Base-by-base conservation (phyloP, 306 rosid genomes). In the Sindora glabra region DNA sequence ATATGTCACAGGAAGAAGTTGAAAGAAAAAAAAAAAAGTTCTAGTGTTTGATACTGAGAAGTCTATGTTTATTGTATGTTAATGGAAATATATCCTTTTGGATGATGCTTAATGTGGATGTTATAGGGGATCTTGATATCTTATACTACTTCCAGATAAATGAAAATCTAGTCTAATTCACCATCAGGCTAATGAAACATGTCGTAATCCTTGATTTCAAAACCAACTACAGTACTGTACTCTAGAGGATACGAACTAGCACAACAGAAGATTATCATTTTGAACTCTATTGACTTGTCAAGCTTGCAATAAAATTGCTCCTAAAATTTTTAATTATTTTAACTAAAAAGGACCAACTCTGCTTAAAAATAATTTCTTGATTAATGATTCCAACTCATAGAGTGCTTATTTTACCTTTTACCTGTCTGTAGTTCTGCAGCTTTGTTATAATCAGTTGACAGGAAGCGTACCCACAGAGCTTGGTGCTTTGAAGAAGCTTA, bases 401-500 rank as follows among this genome's bases (percentile, higher is more conserved):
- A 56, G 24, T 58, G 15, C 82, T 82, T 34, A 71, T 25, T 30
- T 40, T 49, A 29, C 16, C 10, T 34, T 36, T 72, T 18, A 44
- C 30, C 63, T 70, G 59, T 69, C 21, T n/a, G n/a, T 45, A 88
- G 96, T 88, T 68, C 78, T 88, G 84, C 96, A 88, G 81, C 89
- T 88, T 44, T 88, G 96, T 64, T 88, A 80, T 19, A 88, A 88
- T 46, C 89, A 80, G 68, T 61, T 88, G 52, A 82, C 84, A 32
- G 94, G 96, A 74, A 88, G 87, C 71, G 69, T 88, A 48, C 94
- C 94, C 5, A 82, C 89, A 6, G 83, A 82, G 72, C 76, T 88
- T 46, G 82, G 81, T 13, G 79, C 70, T 59, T 53, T 85, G 73
- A 75, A 67, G 64, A 85, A 71, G 72, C 94, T 88, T 1, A 75